A percentile compares a stretch with the other conserved stretches of the same genome.
phyloP scores from a whole-genome alignment of 768 basidiomycete species.

The Amanita muscaria region DNA sequence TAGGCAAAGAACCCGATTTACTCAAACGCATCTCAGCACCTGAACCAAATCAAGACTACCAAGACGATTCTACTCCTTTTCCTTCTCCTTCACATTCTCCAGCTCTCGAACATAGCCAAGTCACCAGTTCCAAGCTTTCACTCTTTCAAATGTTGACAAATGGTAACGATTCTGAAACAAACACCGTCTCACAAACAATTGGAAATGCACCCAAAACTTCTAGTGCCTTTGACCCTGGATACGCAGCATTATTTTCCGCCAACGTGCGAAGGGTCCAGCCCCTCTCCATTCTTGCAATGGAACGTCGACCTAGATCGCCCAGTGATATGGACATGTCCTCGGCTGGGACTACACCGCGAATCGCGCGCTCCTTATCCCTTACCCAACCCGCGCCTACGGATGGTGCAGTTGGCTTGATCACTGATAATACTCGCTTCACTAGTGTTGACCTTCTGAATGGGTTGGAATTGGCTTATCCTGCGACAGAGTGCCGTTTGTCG shows the following conservation, averaged over 20 bases:
- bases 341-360: no score
- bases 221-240: neutral
- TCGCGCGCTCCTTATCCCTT: no score
- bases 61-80: neutral
- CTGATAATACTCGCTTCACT: neutral
- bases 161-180: neutral
- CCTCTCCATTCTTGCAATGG: slow-evolving; percentile 1
- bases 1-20: slow-evolving; percentile 45
- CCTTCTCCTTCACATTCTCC: slow-evolving; percentile 5
- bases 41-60: slow-evolving; percentile 20
- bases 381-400: no score
- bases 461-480: slow-evolving; percentile 3
- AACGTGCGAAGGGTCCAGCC: neutral
- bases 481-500: neutral
- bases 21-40: slow-evolving; percentile 40
- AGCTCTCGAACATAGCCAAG: neutral
- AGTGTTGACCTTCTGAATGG: neutral
- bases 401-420: no score
- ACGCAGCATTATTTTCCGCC: neutral
- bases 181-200: no score
- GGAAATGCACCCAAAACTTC: neutral
- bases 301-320: neutral
- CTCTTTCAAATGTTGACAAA: slow-evolving; percentile 14
- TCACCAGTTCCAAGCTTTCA: slow-evolving; percentile 11
- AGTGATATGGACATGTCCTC: slow-evolving; percentile 1